phyloP scores from a whole-genome alignment of 2,329 filamentous ascomycete genomes.

The Diaporthe batatas region DNA sequence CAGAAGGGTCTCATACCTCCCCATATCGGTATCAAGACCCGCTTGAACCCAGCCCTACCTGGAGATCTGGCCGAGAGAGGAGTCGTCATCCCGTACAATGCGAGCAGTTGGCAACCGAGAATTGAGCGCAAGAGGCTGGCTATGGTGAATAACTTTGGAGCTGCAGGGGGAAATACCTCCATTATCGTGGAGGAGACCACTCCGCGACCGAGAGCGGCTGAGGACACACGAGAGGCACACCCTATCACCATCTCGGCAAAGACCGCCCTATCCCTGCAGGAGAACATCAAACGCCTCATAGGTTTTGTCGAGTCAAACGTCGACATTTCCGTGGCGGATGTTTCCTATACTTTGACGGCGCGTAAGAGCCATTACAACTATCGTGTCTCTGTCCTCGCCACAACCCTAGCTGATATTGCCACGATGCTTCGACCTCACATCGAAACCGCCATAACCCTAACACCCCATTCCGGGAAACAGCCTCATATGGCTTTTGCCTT shows the following conservation, averaged over 20 bases:
- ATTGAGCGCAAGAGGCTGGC: neutral
- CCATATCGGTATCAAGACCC: conserved; percentile 62
- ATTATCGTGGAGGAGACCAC: conserved; percentile 19
- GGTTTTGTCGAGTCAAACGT: neutral
- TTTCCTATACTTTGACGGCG: conserved; percentile 21
- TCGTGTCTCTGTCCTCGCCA: neutral
- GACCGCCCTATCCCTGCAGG: neutral
- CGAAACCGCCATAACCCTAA: neutral
- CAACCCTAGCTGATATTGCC: conserved; percentile 35
- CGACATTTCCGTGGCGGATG: neutral
- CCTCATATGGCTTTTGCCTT: conserved; percentile 43
- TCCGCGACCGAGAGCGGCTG: neutral
- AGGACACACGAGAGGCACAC: conserved; percentile 2
- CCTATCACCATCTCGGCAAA: conserved; percentile 3
- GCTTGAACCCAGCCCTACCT: conserved; percentile 20
- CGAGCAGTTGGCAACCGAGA: neutral
- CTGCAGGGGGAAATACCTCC: conserved; percentile 28
- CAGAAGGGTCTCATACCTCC: conserved; percentile 62
- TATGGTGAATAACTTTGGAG: conserved; percentile 32
- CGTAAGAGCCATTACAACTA: conserved; percentile 4
- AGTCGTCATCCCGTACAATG: neutral
- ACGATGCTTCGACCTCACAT: neutral
- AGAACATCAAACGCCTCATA: neutral
- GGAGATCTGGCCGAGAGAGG: neutral
- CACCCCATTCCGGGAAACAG: neutral